Percentiles rank a stretch among this genome's conserved stretches.
phyloP scores from a whole-genome alignment of 1,284 basidiomycete genomes.

The Rhodotorula sp. region DNA sequence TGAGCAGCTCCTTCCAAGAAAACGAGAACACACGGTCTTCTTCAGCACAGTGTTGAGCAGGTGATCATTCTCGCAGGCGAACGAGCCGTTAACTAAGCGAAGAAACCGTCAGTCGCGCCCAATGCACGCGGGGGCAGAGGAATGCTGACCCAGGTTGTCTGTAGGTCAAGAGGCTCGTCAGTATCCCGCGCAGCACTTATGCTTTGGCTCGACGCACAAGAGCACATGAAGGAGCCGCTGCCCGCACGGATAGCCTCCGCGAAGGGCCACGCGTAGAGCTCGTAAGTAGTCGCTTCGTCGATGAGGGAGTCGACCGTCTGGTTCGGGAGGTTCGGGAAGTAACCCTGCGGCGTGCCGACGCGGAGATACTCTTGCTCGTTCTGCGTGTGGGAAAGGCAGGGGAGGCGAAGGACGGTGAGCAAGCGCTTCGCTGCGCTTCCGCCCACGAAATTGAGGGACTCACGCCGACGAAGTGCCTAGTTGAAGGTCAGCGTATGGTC shows the following conservation, averaged over 20 bases:
- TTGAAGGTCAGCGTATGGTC: too few relatives aligned
- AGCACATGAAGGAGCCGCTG: conserved; percentile 75
- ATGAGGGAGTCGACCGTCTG: conserved; percentile 60
- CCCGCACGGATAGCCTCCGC: conserved; percentile 67
- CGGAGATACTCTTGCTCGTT: conserved; percentile 30
- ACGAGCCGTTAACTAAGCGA: conserved; percentile 7
- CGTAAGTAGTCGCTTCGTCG: conserved; percentile 4
- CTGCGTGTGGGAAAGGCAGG: not conserved
- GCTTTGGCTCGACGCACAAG: too few relatives aligned
- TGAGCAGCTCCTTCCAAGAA: too few relatives aligned
- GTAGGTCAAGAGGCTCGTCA: too few relatives aligned
- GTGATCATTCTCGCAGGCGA: conserved; percentile 5
- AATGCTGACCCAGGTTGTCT: too few relatives aligned
- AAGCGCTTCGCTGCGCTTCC: too few relatives aligned
- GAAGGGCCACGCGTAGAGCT: conserved; percentile 14
- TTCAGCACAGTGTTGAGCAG: conserved; percentile 11
- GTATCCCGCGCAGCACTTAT: too few relatives aligned
- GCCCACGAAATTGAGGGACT: too few relatives aligned
- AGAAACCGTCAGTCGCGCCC: too few relatives aligned
- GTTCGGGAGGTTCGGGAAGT: conserved; percentile 63
- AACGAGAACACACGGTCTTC: not conserved
- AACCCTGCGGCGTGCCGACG: conserved; percentile 55
- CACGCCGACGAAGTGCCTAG: not conserved
- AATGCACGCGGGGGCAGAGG: too few relatives aligned
- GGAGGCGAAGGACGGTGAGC: too few relatives aligned